phyloP scores from a whole-genome alignment of 140 eudicot genomes.

The Erigeron philadelphicus region DNA sequence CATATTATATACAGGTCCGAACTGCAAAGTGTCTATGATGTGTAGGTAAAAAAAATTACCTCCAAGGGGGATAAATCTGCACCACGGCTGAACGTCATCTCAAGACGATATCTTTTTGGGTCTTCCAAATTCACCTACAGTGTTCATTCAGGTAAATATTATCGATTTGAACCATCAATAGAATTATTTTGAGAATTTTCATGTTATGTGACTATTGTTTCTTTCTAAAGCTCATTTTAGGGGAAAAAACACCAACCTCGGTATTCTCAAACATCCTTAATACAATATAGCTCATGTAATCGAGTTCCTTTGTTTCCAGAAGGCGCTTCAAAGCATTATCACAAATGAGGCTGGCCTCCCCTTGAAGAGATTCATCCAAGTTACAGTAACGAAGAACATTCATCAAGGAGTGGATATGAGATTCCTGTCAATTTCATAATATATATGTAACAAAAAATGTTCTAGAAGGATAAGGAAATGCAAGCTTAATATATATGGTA shows the following conservation, averaged over 20 bases:
- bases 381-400: slow-evolving; percentile 96
- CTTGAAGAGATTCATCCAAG: slow-evolving; percentile 94
- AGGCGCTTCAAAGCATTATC: slow-evolving; percentile 78
- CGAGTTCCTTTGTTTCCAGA: slow-evolving; percentile 79
- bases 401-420: slow-evolving; percentile 95
- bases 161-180: neutral
- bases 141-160: neutral
- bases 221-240: neutral
- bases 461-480: neutral
- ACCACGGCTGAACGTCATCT: slow-evolving; percentile 96
- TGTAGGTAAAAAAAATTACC: slow-evolving; percentile 39
- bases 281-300: slow-evolving; percentile 86
- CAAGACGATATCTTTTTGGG: slow-evolving; percentile 77
- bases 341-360: slow-evolving; percentile 75
- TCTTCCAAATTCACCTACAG: slow-evolving; percentile 80
- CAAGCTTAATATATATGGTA: slow-evolving; percentile 1
- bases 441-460: neutral
- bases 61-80: slow-evolving; percentile 95
- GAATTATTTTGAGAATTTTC: neutral
- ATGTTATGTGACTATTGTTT: neutral
- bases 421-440: slow-evolving; percentile 61
- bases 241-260: slow-evolving; percentile 47
- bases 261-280: slow-evolving; percentile 90
- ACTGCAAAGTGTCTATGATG: neutral
- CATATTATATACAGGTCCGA: neutral